A percentile compares a stretch with the other conserved stretches of the same genome.
These are phyloP conservation scores for Aspergillus amoenus DNA, from an alignment of 2,329 filamentous ascomycete genomes.

Conservation along the genomic window DNA sequence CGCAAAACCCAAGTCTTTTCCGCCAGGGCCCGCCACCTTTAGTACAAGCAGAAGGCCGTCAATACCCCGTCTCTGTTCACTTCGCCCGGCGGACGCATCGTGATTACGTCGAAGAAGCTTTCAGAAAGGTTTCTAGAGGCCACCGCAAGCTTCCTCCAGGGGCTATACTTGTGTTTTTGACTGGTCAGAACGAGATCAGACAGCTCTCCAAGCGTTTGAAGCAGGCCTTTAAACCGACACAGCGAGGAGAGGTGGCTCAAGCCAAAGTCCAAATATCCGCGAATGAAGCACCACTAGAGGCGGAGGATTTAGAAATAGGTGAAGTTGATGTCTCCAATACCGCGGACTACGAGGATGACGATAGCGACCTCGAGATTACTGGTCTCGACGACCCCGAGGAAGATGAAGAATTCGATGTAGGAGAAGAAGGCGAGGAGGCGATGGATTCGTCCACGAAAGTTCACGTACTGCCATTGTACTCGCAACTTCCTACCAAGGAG, in stretches of 20 bases:
- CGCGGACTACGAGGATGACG: slow-evolving; percentile 54
- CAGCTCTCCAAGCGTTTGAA: slow-evolving; percentile 78
- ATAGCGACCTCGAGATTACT: slow-evolving; percentile 61
- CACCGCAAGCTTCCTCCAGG: slow-evolving; percentile 88
- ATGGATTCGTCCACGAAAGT: slow-evolving; percentile 65
- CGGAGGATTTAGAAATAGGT: slow-evolving; percentile 84
- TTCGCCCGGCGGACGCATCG: slow-evolving; percentile 79
- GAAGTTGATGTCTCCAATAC: slow-evolving; percentile 47
- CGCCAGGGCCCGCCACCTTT: slow-evolving; percentile 71
- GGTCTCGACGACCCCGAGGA: slow-evolving; percentile 60
- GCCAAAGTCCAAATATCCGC: slow-evolving; percentile 74
- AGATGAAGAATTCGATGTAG: slow-evolving; percentile 68
- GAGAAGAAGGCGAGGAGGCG: slow-evolving; percentile 48
- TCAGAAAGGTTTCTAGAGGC: slow-evolving; percentile 79
- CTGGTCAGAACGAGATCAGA: slow-evolving; percentile 87
- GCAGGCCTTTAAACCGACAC: slow-evolving; percentile 60
- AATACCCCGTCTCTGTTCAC: slow-evolving; percentile 86
- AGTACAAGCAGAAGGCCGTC: slow-evolving; percentile 84
- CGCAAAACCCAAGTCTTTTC: slow-evolving; percentile 79
- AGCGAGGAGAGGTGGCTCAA: slow-evolving; percentile 51
- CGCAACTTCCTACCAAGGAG: slow-evolving; percentile 83
- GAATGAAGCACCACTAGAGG: slow-evolving; percentile 74
- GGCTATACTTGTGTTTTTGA: slow-evolving; percentile 90
- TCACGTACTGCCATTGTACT: slow-evolving; percentile 91
- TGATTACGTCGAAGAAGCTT: slow-evolving; percentile 90